phyloP scores from a whole-genome alignment of 306 rosid species.

The Hippophae rhamnoides region DNA sequence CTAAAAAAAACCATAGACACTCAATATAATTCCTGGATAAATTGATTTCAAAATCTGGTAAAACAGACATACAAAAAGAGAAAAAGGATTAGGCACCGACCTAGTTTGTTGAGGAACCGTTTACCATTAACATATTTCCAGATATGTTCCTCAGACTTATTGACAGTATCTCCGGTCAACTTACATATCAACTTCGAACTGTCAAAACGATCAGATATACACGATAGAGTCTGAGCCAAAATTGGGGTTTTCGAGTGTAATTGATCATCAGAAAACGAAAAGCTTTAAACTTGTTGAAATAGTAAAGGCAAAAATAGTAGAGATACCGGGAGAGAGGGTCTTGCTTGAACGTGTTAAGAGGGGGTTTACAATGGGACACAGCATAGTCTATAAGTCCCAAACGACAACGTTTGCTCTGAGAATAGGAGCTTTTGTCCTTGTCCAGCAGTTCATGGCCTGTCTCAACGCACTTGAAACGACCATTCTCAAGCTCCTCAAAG shows the following conservation, averaged over 20 bases:
- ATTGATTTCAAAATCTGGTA: background rate
- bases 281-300: background rate
- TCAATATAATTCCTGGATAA: too few relatives aligned
- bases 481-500: conserved; percentile 56
- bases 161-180: conserved; percentile 68
- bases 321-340: conserved; percentile 75
- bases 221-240: background rate
- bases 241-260: background rate
- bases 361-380: conserved; percentile 48
- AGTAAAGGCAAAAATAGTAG: background rate
- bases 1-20: background rate
- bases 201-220: conserved; percentile 2
- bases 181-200: conserved; percentile 85
- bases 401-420: conserved; percentile 76
- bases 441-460: conserved; percentile 72
- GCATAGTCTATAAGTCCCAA: conserved; percentile 71
- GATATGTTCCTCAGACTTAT: conserved; percentile 91
- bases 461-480: conserved; percentile 71
- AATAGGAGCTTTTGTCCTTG: conserved; percentile 57
- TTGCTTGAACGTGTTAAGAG: conserved; percentile 73
- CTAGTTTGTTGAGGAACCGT: conserved; percentile 83
- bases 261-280: background rate
- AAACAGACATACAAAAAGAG: background rate
- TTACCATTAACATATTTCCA: conserved; percentile 95
- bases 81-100: conserved; percentile 30